Conservation (phyloP, 148 eudicot species). For the Nyssa sinensis region DNA sequence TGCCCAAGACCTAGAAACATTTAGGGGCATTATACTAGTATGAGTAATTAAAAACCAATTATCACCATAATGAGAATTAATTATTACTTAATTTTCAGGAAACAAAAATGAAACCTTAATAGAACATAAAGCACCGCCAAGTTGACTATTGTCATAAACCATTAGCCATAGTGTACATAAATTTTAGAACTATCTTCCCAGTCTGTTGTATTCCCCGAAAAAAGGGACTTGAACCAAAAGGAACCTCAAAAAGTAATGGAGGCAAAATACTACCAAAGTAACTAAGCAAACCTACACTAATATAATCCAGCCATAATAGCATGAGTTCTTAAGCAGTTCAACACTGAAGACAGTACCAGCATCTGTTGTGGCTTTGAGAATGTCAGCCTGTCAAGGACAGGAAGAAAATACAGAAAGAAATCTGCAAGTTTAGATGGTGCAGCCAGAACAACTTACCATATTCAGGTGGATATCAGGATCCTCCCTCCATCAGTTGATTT, state of each 20-base stretch:
- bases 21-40: neutral
- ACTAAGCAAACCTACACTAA: neutral
- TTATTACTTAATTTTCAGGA: neutral
- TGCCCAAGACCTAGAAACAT: slow-evolving; percentile 29
- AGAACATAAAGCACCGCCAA: neutral
- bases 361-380: neutral
- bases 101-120: neutral
- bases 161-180: neutral
- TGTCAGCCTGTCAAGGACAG: neutral
- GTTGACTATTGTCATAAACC: neutral
- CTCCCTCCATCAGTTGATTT: neutral
- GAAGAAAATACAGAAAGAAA: neutral
- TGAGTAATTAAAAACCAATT: neutral
- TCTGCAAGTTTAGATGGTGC: neutral
- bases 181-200: neutral
- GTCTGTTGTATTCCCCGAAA: neutral
- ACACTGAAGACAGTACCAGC: slow-evolving; percentile 1
- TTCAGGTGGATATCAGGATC: neutral
- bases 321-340: slow-evolving; percentile 10
- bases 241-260: neutral
- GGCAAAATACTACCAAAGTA: too few species aligned
- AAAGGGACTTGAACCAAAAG: neutral
- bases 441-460: neutral
- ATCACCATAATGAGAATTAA: neutral
- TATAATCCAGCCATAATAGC: neutral